Percentiles rank a stretch among this genome's conserved stretches.
phyloP scores from a whole-genome alignment of 179 eudicot genomes.

The Actinidia arguta region DNA sequence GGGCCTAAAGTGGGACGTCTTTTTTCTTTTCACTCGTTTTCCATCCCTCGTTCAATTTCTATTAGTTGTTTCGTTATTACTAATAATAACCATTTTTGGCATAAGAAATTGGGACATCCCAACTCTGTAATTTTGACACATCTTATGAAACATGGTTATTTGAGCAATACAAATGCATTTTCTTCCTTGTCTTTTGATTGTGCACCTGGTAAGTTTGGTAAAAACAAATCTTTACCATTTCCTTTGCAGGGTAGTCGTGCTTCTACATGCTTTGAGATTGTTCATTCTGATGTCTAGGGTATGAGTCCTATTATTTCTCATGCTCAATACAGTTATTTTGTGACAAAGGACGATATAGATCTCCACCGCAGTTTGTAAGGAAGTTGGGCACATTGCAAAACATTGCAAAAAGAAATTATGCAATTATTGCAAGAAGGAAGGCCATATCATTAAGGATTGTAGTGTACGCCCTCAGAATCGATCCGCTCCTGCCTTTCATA shows the following conservation, averaged over 20 bases:
- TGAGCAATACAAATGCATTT: not conserved
- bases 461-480: not conserved
- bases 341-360: not conserved
- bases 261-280: not conserved
- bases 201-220: not conserved
- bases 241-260: not conserved
- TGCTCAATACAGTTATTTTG: not conserved
- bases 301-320: not conserved
- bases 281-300: conserved; percentile 12
- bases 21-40: conserved; percentile 7
- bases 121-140: not conserved
- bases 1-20: conserved; percentile 22
- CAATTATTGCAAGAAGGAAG: conserved; percentile 12
- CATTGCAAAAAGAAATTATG: conserved; percentile 13
- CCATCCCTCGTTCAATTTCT: not conserved
- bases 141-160: conserved; percentile 5
- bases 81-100: not conserved
- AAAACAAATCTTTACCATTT: conserved; percentile 19
- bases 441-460: conserved; percentile 9
- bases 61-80: not conserved
- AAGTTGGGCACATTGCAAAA: conserved; percentile 11
- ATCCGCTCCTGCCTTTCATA: not conserved
- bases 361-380: not conserved
- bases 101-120: conserved; percentile 16
- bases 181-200: not conserved